These are phyloP conservation scores for Suillus discolor DNA, from an alignment of 768 basidiomycete genomes.

Conservation along the genomic window DNA sequence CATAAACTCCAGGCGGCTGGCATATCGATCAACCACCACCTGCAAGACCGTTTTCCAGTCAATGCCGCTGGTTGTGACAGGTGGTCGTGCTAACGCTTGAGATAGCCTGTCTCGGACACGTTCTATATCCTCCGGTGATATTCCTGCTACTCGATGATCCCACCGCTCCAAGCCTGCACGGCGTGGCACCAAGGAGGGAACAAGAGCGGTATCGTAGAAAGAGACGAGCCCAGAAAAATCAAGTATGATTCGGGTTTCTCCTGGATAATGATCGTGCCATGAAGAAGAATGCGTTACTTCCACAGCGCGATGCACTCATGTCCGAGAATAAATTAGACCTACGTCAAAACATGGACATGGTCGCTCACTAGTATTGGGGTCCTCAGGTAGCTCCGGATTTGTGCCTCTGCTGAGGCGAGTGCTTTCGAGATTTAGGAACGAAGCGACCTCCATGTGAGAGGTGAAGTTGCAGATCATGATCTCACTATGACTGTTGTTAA, in stretches of 20 bases:
- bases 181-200: slow-evolving; percentile 18
- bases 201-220: slow-evolving; percentile 32
- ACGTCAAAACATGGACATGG: not conserved
- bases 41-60: slow-evolving; percentile 46
- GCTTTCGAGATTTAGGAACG: slow-evolving; percentile 37
- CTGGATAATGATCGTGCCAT: slow-evolving; percentile 27
- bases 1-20: slow-evolving; percentile 43
- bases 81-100: slow-evolving; percentile 8
- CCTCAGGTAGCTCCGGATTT: not conserved
- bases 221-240: slow-evolving; percentile 23
- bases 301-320: not conserved
- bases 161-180: slow-evolving; percentile 22
- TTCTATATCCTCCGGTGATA: slow-evolving; percentile 17
- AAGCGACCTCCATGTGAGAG: slow-evolving; percentile 38
- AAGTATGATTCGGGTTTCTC: slow-evolving; percentile 26
- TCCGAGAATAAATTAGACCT: not conserved
- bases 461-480: slow-evolving; percentile 51
- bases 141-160: slow-evolving; percentile 21
- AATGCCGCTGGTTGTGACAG: slow-evolving; percentile 29
- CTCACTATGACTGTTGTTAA: slow-evolving; percentile 35
- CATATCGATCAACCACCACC: slow-evolving; percentile 43
- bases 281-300: slow-evolving; percentile 21
- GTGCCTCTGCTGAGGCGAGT: not conserved
- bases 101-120: slow-evolving; percentile 13
- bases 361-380: not conserved